Conservation (phyloP, 2,329 filamentous ascomycete species). For the Fusarium newnesense region DNA sequence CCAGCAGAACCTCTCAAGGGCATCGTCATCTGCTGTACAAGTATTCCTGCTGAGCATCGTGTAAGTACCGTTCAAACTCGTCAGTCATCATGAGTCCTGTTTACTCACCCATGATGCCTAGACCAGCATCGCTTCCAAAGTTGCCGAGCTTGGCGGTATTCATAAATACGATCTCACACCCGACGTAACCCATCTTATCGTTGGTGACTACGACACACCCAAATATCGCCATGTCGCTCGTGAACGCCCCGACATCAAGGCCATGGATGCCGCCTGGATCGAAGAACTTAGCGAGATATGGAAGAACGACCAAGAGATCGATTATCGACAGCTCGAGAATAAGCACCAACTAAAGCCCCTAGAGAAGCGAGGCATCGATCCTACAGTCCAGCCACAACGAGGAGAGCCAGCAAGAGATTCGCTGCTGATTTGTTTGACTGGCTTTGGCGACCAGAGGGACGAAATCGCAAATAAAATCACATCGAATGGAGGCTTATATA, state of each 20-base stretch:
- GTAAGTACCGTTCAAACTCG: slow-evolving; percentile 60
- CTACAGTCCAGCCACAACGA: slow-evolving; percentile 37
- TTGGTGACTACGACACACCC: slow-evolving; percentile 86
- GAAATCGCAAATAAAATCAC: slow-evolving; percentile 75
- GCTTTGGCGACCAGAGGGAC: slow-evolving; percentile 72
- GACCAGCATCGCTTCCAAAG: slow-evolving; percentile 70
- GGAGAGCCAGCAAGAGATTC: slow-evolving; percentile 49
- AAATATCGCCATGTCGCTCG: slow-evolving; percentile 97
- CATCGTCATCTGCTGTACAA: slow-evolving; percentile 87
- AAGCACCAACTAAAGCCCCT: slow-evolving; percentile 73
- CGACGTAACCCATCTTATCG: slow-evolving; percentile 93
- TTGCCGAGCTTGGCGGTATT: slow-evolving; percentile 83
- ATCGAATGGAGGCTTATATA: slow-evolving; percentile 82
- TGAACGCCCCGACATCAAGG: slow-evolving; percentile 85
- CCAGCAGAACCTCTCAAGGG: slow-evolving; percentile 73
- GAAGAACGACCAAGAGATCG: slow-evolving; percentile 82
- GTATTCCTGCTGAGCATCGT: slow-evolving; percentile 80
- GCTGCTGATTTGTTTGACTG: slow-evolving; percentile 66
- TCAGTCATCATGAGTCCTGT: neutral
- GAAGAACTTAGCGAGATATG: slow-evolving; percentile 82
- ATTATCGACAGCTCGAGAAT: slow-evolving; percentile 75
- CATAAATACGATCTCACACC: slow-evolving; percentile 95
- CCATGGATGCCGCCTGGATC: slow-evolving; percentile 86
- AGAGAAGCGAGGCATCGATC: slow-evolving; percentile 60
- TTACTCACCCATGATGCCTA: slow-evolving; percentile 37